Conservation (phyloP, 352 stramenopile genomes). For the Globisporangium nunn region DNA sequence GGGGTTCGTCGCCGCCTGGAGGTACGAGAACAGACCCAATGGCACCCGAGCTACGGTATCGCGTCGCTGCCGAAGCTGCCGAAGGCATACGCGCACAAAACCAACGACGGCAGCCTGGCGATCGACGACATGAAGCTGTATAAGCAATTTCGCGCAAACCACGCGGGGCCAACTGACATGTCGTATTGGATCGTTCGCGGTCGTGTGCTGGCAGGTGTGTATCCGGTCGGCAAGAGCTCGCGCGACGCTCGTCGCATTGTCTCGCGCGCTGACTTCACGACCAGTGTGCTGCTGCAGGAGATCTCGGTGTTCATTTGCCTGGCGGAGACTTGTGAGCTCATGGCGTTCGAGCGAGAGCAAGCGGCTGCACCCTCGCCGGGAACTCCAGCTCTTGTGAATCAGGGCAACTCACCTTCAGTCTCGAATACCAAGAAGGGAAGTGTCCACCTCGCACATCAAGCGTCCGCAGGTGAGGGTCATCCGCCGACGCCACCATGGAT, state of each 20-base stretch:
- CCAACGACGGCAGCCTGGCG: slow-evolving; percentile 29
- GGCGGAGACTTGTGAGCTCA: slow-evolving; percentile 30
- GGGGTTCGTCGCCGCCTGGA: slow-evolving; percentile 13
- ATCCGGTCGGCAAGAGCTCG: slow-evolving; percentile 42
- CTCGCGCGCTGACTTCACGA: slow-evolving; percentile 41
- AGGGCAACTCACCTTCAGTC: background rate
- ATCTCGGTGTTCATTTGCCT: slow-evolving; percentile 69
- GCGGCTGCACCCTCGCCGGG: background rate
- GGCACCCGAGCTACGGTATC: slow-evolving; percentile 70
- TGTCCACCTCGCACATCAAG: background rate
- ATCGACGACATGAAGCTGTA: slow-evolving; percentile 54
- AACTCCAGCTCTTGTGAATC: background rate
- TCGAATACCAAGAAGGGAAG: background rate
- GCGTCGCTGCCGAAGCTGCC: slow-evolving; percentile 47
- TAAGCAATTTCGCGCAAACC: slow-evolving; percentile 59
- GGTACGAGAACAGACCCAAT: slow-evolving; percentile 17
- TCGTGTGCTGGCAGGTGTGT: slow-evolving; percentile 46
- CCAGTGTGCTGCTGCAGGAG: slow-evolving; percentile 53
- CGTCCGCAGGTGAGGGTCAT: background rate
- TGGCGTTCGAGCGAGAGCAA: slow-evolving; percentile 8
- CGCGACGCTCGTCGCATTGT: slow-evolving; percentile 35
- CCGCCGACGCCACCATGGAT: slow-evolving; percentile 20
- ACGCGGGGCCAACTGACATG: slow-evolving; percentile 51
- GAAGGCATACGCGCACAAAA: slow-evolving; percentile 21
- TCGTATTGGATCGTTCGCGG: slow-evolving; percentile 68